These are phyloP conservation scores for Wallacemonas sp. DNA, from an alignment of 208 protist genomes.

Conservation along the genomic window DNA sequence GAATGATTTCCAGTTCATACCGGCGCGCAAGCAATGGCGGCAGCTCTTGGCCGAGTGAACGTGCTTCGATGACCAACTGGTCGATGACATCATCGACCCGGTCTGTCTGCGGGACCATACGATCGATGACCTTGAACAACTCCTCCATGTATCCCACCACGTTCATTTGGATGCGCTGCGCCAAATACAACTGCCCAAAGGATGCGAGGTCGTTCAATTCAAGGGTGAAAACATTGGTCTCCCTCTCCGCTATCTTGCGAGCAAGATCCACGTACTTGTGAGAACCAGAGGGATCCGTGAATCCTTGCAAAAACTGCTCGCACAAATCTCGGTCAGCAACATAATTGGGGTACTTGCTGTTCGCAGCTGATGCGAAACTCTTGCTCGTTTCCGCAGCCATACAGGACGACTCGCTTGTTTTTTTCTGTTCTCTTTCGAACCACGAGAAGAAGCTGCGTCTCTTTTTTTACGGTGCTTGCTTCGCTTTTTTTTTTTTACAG, in stretches of 20 bases:
- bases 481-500: too few species aligned
- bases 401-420: background rate
- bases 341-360: constrained; percentile 80
- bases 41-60: constrained; percentile 56
- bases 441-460: too few species aligned
- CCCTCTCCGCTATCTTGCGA: constrained; percentile 38
- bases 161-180: constrained; percentile 87
- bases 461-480: background rate
- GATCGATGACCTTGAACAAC: constrained; percentile 73
- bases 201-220: constrained; percentile 63
- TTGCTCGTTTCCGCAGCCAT: constrained; percentile 20
- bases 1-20: constrained; percentile 75
- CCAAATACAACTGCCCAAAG: constrained; percentile 74
- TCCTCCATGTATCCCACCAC: constrained; percentile 84
- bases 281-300: constrained; percentile 45
- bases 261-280: constrained; percentile 60
- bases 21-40: constrained; percentile 64
- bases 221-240: constrained; percentile 47
- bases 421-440: background rate
- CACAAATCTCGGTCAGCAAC: constrained; percentile 76
- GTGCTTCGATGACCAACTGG: constrained; percentile 67
- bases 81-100: constrained; percentile 70
- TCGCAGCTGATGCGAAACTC: constrained; percentile 59
- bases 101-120: constrained; percentile 51
- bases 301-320: constrained; percentile 69